These are phyloP conservation scores for Talaromyces sp. DNA, from an alignment of 2,329 filamentous ascomycete genomes.

Conservation along the genomic window DNA sequence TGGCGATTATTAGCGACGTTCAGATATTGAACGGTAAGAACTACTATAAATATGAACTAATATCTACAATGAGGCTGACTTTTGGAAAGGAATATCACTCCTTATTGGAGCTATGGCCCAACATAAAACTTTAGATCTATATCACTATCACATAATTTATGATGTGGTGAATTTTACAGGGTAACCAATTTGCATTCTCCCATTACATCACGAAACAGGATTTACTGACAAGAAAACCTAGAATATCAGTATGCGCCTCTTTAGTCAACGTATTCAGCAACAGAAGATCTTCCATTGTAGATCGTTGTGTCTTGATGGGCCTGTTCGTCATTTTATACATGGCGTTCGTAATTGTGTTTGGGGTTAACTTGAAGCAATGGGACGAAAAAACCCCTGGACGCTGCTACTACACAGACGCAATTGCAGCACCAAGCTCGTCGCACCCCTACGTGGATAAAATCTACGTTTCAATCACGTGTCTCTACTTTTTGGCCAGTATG, in stretches of 20 bases:
- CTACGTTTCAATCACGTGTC: neutral
- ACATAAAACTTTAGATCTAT: neutral
- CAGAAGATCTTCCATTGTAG: neutral
- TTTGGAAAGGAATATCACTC: neutral
- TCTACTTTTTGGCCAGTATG: neutral
- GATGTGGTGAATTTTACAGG: neutral
- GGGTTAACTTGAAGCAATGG: neutral
- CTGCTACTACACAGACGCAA: neutral
- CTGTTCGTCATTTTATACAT: neutral
- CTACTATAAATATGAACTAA: no score
- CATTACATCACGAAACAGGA: neutral
- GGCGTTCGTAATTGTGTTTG: neutral
- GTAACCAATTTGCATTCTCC: neutral
- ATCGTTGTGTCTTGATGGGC: neutral
- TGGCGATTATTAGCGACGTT: neutral
- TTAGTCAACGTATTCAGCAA: neutral
- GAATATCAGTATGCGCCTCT: neutral
- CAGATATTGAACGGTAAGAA: slow-evolving; percentile 2
- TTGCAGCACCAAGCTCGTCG: neutral
- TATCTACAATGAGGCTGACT: neutral
- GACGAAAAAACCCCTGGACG: neutral
- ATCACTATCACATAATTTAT: slow-evolving; percentile 2
- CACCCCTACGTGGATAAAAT: neutral
- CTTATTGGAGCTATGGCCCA: slow-evolving; percentile 1
- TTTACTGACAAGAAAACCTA: neutral